Evolutionary conservation across 805 yeast genomes (phyloP).

Genomic region (Wickerhamomyces ciferrii): DNA sequence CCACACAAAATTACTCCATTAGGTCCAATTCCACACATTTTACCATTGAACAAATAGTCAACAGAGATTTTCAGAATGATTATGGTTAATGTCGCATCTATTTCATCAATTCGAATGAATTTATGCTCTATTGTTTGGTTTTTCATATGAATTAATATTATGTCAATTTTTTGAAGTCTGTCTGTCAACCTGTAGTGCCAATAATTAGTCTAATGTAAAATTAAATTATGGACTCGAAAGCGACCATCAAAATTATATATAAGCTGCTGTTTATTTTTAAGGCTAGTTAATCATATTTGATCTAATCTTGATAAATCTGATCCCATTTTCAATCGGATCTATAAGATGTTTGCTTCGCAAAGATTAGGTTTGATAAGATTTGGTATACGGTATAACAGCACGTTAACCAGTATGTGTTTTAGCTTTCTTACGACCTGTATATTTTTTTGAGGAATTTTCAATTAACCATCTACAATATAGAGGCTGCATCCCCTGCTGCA

Average conservation of each 20-base stretch:
- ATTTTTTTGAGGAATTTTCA: no score
- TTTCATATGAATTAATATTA: not conserved
- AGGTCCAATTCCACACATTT: constrained; percentile 81
- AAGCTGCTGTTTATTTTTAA: no score
- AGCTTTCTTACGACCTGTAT: not conserved
- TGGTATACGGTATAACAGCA: not conserved
- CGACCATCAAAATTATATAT: no score
- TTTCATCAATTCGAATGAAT: no score
- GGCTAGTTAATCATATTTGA: no score
- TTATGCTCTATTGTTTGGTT: not conserved
- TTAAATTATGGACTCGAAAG: not conserved
- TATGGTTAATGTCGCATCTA: no score
- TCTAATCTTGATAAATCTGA: not conserved
- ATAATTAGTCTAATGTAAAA: not conserved
- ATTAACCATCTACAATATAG: not conserved
- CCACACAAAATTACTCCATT: constrained; percentile 80
- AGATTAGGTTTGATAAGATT: not conserved
- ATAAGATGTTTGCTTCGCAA: no score
- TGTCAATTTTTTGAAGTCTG: not conserved
- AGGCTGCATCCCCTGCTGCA: constrained; percentile 13
- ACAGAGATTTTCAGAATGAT: not conserved
- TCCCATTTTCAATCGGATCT: no score
- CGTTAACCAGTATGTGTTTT: not conserved
- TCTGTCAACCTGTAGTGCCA: not conserved
- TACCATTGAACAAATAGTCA: constrained; percentile 28